Evolutionary conservation across 1,284 basidiomycete species (phyloP), one percentile per base, ranked within the genome.

Genomic region (Erythrobasidium hasegawianum): DNA sequence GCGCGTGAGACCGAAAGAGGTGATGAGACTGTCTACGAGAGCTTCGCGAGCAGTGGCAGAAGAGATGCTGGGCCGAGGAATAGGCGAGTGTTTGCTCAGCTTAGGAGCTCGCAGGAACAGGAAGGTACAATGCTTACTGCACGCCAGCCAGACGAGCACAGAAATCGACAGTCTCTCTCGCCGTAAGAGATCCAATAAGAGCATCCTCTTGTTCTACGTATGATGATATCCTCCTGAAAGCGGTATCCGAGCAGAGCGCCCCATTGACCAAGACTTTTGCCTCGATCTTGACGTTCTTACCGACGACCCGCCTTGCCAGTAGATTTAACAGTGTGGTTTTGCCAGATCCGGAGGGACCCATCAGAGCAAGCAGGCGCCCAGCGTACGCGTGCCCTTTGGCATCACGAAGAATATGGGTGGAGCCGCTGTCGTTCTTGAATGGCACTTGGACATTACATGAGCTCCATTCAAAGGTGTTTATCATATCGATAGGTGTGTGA

Each of bases 191-290:
- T 40, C 79, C 79, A 20, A 77, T 70, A 1, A 80, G 69, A 4
- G 76, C 71, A 61, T 80, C 79, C 16, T 76, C 72, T 66, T 80
- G 79, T 67, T 79, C 79, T 43, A 80, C 79, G 49, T 77, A 80
- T 10, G 75, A 73, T 1, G 70, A 65, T 33, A 72, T 27, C 29
- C 29, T 43, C 10, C 57, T 54, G 22, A 71, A 68, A 54, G 71
- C 56, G 10, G 39, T 18, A 13, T 13, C 62, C 59, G 43, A 62
- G 56, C 18, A 64, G 16, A 5, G 54, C 50, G 18, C 62, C 27
- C 59, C 72, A 33, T 70, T 68, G 40, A 73, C 57, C 7, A 54
- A 50, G 20, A 69, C 54, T 59, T 61, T 43, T 41, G 66, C 70
- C 27, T 69, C 72, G 1, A 67, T 68, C 18, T 39, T 29, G 53